Evolutionary conservation across 2,329 filamentous ascomycete species (phyloP).

Genomic region (Drechslerella stenobrocha): DNA sequence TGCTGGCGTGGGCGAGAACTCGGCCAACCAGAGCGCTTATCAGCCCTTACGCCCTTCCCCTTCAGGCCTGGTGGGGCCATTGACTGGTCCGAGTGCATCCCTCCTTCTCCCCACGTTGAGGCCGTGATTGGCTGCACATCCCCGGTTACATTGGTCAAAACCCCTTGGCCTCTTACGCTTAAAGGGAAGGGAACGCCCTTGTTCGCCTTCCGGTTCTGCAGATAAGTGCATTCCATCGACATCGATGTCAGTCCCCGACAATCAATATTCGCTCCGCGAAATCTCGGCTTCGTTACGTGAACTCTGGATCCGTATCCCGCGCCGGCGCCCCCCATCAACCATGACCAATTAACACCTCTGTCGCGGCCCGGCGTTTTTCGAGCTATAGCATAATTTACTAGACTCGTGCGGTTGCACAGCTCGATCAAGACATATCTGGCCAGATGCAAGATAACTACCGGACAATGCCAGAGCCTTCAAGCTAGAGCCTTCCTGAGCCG

Average conservation of each 20-base stretch:
- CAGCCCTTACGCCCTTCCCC: slow-evolving; percentile 36
- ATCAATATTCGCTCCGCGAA: slow-evolving; percentile 17
- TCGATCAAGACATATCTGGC: no score
- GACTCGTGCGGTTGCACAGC: no score
- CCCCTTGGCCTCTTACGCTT: slow-evolving; percentile 3
- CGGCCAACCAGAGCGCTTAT: slow-evolving; percentile 45
- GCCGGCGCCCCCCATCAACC: background rate
- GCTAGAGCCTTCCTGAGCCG: no score
- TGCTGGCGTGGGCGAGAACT: slow-evolving; percentile 33
- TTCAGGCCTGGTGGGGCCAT: slow-evolving; percentile 45
- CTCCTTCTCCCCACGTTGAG: slow-evolving; percentile 44
- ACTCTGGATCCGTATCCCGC: background rate
- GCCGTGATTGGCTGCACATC: slow-evolving; percentile 48
- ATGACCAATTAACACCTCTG: no score
- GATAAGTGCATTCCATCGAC: slow-evolving; percentile 2
- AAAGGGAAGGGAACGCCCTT: background rate
- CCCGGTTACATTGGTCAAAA: slow-evolving; percentile 40
- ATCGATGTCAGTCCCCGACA: slow-evolving; percentile 28
- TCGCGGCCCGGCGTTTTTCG: no score
- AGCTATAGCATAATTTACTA: no score
- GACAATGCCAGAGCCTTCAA: no score
- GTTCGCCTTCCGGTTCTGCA: slow-evolving; percentile 16
- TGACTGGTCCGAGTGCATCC: slow-evolving; percentile 43
- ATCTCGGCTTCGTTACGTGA: slow-evolving; percentile 21
- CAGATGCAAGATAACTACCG: no score